These are phyloP conservation scores for Daldinia decipiens DNA, from an alignment of 495 filamentous ascomycete genomes.

Conservation along the genomic window DNA sequence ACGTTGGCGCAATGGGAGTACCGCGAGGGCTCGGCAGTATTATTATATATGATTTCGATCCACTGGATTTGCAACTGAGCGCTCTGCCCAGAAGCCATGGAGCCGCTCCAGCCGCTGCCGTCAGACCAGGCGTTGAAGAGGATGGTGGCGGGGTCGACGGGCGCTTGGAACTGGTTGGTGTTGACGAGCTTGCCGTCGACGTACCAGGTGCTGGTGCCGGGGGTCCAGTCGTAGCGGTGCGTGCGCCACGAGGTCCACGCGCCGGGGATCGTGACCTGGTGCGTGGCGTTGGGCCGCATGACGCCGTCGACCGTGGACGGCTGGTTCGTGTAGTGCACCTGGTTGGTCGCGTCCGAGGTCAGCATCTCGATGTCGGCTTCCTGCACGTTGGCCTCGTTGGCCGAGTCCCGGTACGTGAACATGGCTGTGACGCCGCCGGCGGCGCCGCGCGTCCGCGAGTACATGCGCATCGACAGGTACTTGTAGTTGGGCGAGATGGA, in stretches of 20 bases:
- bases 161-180: constrained; percentile 68
- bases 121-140: constrained; percentile 82
- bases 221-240: constrained; percentile 78
- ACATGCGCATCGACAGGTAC: constrained; percentile 70
- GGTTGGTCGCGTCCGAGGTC: constrained; percentile 62
- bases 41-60: constrained; percentile 78
- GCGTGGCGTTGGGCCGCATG: constrained; percentile 53
- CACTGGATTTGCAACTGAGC: constrained; percentile 77
- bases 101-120: constrained; percentile 76
- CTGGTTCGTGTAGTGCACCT: constrained; percentile 80
- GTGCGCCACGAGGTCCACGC: constrained; percentile 73
- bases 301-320: constrained; percentile 61
- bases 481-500: constrained; percentile 61
- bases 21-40: constrained; percentile 43
- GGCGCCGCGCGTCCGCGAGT: constrained; percentile 60
- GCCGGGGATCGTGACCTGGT: constrained; percentile 49
- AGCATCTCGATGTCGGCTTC: constrained; percentile 83
- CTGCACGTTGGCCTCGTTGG: constrained; percentile 59
- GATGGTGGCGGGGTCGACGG: constrained; percentile 65
- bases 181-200: constrained; percentile 67
- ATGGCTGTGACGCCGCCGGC: constrained; percentile 72
- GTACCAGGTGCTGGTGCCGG: constrained; percentile 69
- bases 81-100: constrained; percentile 66
- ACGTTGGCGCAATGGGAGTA: constrained; percentile 39
- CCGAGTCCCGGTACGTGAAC: constrained; percentile 67